Conservation (phyloP, 2,329 filamentous ascomycete genomes). For the Alternaria gansuensis region DNA sequence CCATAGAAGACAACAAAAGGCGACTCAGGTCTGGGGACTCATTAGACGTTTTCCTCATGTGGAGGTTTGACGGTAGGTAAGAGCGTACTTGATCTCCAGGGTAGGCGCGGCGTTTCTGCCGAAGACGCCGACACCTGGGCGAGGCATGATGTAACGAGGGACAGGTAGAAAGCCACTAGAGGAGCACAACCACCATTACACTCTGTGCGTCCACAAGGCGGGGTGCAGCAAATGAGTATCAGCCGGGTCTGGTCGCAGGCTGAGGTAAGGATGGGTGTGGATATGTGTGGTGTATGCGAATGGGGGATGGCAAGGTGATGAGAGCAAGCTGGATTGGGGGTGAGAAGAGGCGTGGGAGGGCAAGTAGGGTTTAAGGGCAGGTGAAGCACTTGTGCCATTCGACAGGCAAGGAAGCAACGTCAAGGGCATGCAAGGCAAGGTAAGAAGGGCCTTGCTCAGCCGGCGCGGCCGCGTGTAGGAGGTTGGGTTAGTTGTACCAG, state of each 20-base stretch:
- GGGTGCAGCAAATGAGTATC: conserved; percentile 1
- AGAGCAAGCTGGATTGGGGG: conserved; percentile 16
- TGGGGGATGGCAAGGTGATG: conserved; percentile 17
- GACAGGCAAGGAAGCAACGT: conserved; percentile 3
- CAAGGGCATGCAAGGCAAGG: not conserved
- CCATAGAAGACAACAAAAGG: conserved; percentile 62
- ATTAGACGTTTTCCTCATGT: conserved; percentile 11
- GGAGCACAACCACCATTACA: conserved; percentile 21
- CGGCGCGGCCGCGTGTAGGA: conserved; percentile 15
- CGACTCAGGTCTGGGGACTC: conserved; percentile 52
- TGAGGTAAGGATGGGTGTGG: conserved; percentile 9
- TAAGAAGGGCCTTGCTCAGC: conserved; percentile 11
- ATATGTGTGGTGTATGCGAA: conserved; percentile 12
- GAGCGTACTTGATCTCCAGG: conserved; percentile 57
- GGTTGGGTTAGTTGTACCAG: conserved; percentile 20
- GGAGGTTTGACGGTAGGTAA: conserved; percentile 11
- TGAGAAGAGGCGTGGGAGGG: conserved; percentile 8
- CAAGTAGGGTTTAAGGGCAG: conserved; percentile 1
- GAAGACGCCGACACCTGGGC: conserved; percentile 47
- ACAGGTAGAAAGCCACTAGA: conserved; percentile 12
- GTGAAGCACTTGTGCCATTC: conserved; percentile 2
- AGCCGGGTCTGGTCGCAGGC: conserved; percentile 7
- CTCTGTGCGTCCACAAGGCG: not conserved
- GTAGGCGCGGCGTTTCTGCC: conserved; percentile 46
- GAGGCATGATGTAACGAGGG: conserved; percentile 44